Conservation (phyloP, 176 grass and related monocot genomes). For the Aegilops bicornis region DNA sequence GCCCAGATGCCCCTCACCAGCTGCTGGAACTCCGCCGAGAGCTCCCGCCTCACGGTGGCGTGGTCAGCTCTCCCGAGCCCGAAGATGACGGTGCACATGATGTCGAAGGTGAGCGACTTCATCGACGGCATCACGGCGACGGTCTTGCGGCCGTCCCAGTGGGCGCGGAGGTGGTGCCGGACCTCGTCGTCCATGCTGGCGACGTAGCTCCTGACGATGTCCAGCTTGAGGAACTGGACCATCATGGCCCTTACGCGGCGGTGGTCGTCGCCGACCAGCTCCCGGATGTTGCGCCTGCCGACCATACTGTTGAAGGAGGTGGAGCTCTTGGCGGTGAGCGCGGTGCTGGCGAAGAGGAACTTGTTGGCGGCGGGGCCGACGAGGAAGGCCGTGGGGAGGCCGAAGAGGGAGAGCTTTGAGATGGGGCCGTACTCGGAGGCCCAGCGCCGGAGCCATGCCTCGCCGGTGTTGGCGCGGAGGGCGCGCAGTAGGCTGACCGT, state of each 20-base stretch:
- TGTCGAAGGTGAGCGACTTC: conserved; percentile 44
- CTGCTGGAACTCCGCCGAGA: conserved; percentile 29
- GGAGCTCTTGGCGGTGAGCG: background rate
- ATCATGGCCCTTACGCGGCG: conserved; percentile 29
- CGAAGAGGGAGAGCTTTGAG: conserved; percentile 39
- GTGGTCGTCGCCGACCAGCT: conserved; percentile 36
- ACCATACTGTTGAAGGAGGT: conserved; percentile 26
- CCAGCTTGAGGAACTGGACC: conserved; percentile 28
- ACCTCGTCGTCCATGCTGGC: conserved; percentile 34
- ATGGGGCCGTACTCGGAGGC: conserved; percentile 3
- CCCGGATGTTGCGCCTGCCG: conserved; percentile 1
- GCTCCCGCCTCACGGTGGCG: background rate
- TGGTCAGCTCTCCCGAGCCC: background rate
- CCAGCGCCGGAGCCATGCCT: conserved; percentile 31
- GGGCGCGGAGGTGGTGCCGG: conserved; percentile 11
- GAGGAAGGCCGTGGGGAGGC: conserved; percentile 22
- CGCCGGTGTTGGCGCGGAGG: conserved; percentile 36
- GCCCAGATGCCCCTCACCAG: conserved; percentile 27
- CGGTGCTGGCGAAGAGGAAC: conserved; percentile 33
- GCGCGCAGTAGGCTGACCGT: conserved; percentile 29
- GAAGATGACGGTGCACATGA: conserved; percentile 36
- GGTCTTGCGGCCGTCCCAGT: background rate
- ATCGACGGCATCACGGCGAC: conserved; percentile 36
- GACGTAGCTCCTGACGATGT: conserved; percentile 27
- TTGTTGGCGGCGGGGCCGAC: conserved; percentile 13